Base-by-base conservation (phyloP, 1,284 basidiomycete species). In the Erythrobasidium hasegawianum region DNA sequence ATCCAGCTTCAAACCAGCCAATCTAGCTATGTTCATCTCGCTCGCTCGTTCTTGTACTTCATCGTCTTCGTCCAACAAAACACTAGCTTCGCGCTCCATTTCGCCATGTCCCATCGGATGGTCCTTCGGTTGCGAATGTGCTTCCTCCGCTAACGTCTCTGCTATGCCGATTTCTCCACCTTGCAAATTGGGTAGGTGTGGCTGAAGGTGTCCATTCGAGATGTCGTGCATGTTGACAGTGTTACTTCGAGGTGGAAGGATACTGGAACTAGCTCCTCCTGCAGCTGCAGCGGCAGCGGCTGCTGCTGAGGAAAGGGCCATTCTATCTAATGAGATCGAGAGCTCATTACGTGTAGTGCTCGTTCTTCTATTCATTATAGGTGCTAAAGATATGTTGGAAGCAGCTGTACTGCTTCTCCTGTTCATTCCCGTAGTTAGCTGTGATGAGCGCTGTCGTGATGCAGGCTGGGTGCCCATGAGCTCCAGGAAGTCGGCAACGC, bases 321-420 rank as follows among this genome's bases (percentile, higher is more conserved):
- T 85, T 47, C 83, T 80, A 72, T 87, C 85, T 79, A 86, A 79
- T 3, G 83, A 85, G 29, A 82, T 77, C 68, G 81, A 85, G 47
- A 85, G 75, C 60, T 86, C 86, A 70, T 83, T 83, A 49, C 85
- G 62, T 5, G 68, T 65, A n/a, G 62, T 65, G 14, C 45, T 50
- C 10, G 62, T 47, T n/a, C 62, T 55, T 39, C 62, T 38, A 41
- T 57, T 55, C 56, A 58, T 58, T 8, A 11, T 27, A 18, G 27
- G 18, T 8, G 62, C 50, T 33, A 54, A 55, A 2, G 43, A 33
- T 11, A 33, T 4, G 11, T 33, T 33, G 2, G 50, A 29, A 8
- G 18, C 50, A 9, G 16, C 20, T 16, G 50, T 53, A 16, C 50
- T 22, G 18, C 18, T 53, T 27, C 50, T 22, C 7, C 22, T 8